phyloP scores from a whole-genome alignment of 2,329 filamentous ascomycete species.

The Botrytis pseudocinerea region DNA sequence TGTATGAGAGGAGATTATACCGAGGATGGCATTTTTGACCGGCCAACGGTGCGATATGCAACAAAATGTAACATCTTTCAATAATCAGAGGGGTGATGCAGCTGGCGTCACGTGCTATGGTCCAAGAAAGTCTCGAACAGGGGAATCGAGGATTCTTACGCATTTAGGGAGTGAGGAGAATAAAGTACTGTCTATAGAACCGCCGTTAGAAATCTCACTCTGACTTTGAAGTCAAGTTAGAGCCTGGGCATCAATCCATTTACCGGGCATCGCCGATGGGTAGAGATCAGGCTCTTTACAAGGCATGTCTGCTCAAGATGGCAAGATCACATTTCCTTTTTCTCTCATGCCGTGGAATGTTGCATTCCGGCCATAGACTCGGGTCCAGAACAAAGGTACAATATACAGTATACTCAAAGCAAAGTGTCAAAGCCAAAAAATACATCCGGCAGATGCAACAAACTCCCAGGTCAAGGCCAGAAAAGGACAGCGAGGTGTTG shows the following conservation, averaged over 20 bases:
- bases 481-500: conserved; percentile 14
- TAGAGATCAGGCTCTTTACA: conserved; percentile 1
- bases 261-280: conserved; percentile 17
- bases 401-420: not conserved
- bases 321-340: conserved; percentile 22
- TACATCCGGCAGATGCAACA: not conserved
- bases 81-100: not conserved
- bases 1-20: too few relatives aligned
- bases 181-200: not conserved
- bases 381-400: conserved; percentile 10
- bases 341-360: conserved; percentile 6
- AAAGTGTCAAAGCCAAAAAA: conserved; percentile 13
- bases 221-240: not conserved
- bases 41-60: conserved; percentile 19
- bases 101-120: not conserved
- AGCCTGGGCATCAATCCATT: not conserved
- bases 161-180: not conserved
- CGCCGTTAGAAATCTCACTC: not conserved
- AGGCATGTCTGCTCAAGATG: conserved; percentile 4
- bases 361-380: conserved; percentile 10
- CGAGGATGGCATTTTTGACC: not conserved
- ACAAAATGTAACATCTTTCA: not conserved
- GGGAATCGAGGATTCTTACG: not conserved
- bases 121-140: too few relatives aligned
- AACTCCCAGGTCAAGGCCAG: not conserved